These are phyloP conservation scores for Oryza glaberrima DNA, from an alignment of 176 grass and related monocot species.

Conservation along the genomic window DNA sequence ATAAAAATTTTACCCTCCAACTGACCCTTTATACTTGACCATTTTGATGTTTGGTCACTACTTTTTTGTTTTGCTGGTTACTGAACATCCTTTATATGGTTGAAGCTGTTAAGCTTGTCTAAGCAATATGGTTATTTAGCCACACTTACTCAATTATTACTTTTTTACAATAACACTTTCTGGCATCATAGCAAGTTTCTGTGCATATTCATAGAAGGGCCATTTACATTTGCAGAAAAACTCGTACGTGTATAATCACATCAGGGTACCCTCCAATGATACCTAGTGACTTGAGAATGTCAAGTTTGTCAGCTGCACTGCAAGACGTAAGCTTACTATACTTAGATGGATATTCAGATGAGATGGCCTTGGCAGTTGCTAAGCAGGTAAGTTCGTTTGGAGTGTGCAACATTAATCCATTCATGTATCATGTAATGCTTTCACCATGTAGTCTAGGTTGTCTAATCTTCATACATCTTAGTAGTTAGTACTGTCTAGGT, in stretches of 20 bases:
- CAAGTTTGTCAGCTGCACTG: constrained; percentile 44
- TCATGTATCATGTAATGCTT: not conserved
- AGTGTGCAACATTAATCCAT: not conserved
- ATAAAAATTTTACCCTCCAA: not conserved
- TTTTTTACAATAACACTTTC: not conserved
- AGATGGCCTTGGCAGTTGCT: constrained; percentile 43
- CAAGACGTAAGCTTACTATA: constrained; percentile 51
- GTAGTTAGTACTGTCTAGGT: not conserved
- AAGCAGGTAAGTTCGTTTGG: constrained; percentile 43
- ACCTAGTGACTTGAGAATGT: constrained; percentile 39
- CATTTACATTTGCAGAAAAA: constrained; percentile 41
- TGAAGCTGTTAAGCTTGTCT: constrained; percentile 10
- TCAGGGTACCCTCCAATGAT: constrained; percentile 47
- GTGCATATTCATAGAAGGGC: constrained; percentile 8
- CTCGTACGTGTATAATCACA: constrained; percentile 58
- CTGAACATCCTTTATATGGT: not conserved
- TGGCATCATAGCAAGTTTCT: not conserved
- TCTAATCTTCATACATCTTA: constrained; percentile 7
- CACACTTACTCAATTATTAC: not conserved
- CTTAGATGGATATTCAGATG: constrained; percentile 51
- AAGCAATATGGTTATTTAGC: not conserved
- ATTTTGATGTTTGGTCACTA: not conserved
- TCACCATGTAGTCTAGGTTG: not conserved
- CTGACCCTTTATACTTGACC: not conserved
- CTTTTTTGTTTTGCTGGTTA: not conserved